Evolutionary conservation across 148 eudicot genomes (phyloP).

Genomic region (Rhododendron simsii): DNA sequence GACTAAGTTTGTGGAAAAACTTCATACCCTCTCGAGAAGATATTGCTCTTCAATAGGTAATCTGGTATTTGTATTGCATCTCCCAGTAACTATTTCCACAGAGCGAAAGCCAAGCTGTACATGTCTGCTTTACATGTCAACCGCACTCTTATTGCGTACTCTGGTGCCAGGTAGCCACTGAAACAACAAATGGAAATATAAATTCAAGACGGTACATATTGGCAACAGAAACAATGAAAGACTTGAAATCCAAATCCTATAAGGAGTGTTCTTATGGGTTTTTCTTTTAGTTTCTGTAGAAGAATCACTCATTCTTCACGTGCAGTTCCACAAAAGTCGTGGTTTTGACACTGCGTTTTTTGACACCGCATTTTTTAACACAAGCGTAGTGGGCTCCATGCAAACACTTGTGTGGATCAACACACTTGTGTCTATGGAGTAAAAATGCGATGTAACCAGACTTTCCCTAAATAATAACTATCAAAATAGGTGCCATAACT

Average conservation of each 20-base stretch:
- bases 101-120: slow-evolving; percentile 82
- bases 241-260: neutral
- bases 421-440: neutral
- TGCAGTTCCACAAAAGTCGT: too few species aligned
- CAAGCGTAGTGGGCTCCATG: neutral
- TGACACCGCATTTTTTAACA: neutral
- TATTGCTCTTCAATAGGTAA: slow-evolving; percentile 50
- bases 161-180: slow-evolving; percentile 97
- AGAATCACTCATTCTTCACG: neutral
- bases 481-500: neutral
- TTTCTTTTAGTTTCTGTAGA: neutral
- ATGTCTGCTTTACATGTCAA: slow-evolving; percentile 78
- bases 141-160: slow-evolving; percentile 66
- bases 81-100: slow-evolving; percentile 78
- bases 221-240: slow-evolving; percentile 10
- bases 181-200: slow-evolving; percentile 1
- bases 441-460: neutral
- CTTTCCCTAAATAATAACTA: neutral
- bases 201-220: neutral
- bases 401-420: too few species aligned
- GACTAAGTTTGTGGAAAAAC: neutral
- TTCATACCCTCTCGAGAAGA: slow-evolving; percentile 67
- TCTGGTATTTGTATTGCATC: slow-evolving; percentile 48
- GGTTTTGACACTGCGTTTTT: too few species aligned
- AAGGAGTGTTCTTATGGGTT: neutral